Evolutionary conservation across 2,329 filamentous ascomycete species (phyloP), one percentile per base, ranked within the genome.

Genomic region (Xylaria hypoxylon): DNA sequence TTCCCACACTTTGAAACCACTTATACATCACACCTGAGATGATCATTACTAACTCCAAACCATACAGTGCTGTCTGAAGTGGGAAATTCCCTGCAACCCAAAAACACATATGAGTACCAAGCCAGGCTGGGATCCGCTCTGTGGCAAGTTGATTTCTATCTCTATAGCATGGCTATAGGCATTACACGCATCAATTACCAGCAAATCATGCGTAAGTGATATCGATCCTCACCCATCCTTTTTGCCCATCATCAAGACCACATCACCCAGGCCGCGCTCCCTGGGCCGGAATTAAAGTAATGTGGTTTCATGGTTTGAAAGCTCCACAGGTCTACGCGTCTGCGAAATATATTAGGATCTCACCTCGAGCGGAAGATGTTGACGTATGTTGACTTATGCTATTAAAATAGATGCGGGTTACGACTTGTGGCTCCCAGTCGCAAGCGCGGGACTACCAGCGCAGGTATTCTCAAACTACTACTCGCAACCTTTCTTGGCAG

Each of bases 131-230:
- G 78, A 17, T 76, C 75, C 10, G 76, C 77, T 5, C 72, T 80
- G 3, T 80, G 78, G 78, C 76, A 77, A 64, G 75, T 79, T 15
- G 78, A 79, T 59, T 78, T 78, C 69, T 79, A 79, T 65, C 72
- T 80, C 0, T 79, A 80, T 61, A 62, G 68, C 52, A 76, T 80
- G 68, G 69, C 64, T 40, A 73, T 79, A n/a, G 79, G 79, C 50
- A 65, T 80, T 28, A 64, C 69, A 8, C 74, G 78, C 17, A 77
- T 80, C 71, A 77, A 80, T 68, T 78, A 78, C 62, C 77, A 80
- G 71, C 78, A 80, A 65, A 78, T 79, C 61, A 78, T 79, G 78
- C 77, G 67, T 69, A 52, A 61, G 64, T 64, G 3, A 51, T 7
- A 42, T 45, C 19, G 2, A 40, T 3, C 6, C 13, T 40, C 24